phyloP scores from a whole-genome alignment of 257 asterid genomes.

The Haberlea rhodopensis region DNA sequence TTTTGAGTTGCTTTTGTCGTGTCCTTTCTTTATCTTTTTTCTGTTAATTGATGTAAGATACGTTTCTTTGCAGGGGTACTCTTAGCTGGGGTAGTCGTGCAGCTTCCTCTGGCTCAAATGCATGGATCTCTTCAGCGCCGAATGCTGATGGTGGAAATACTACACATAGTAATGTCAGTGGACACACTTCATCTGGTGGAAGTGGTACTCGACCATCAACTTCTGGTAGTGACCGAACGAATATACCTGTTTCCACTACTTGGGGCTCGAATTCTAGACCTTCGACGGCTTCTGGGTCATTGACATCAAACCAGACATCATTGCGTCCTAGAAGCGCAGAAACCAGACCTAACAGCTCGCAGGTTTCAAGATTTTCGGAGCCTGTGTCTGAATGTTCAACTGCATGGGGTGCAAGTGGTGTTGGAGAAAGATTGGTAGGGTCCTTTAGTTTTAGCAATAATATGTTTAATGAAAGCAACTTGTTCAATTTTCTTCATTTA shows the following conservation, averaged over 20 bases:
- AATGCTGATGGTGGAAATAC: conserved; percentile 70
- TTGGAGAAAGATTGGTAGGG: conserved; percentile 77
- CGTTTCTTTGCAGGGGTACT: conserved; percentile 63
- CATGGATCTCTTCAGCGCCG: conserved; percentile 74
- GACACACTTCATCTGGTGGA: conserved; percentile 93
- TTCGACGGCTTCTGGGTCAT: conserved; percentile 85
- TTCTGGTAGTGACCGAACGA: conserved; percentile 78
- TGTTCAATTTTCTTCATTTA: not conserved
- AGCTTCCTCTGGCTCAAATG: conserved; percentile 76
- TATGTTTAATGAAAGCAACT: not conserved
- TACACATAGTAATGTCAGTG: conserved; percentile 70
- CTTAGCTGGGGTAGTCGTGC: conserved; percentile 89
- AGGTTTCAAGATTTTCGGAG: conserved; percentile 87
- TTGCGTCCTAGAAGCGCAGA: conserved; percentile 95
- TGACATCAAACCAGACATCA: conserved; percentile 69
- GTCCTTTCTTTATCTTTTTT: conserved; percentile 19
- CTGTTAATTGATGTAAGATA: conserved; percentile 26
- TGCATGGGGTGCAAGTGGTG: conserved; percentile 54
- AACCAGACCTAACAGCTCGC: conserved; percentile 87
- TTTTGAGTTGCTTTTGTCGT: not conserved
- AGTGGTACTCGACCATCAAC: conserved; percentile 93
- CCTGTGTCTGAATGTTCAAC: conserved; percentile 52
- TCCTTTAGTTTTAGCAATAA: conserved; percentile 14
- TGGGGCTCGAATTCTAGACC: conserved; percentile 94
- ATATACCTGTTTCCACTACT: conserved; percentile 57